These are phyloP conservation scores for Penicillium odoratum DNA, from an alignment of 495 filamentous ascomycete species.

Conservation along the genomic window DNA sequence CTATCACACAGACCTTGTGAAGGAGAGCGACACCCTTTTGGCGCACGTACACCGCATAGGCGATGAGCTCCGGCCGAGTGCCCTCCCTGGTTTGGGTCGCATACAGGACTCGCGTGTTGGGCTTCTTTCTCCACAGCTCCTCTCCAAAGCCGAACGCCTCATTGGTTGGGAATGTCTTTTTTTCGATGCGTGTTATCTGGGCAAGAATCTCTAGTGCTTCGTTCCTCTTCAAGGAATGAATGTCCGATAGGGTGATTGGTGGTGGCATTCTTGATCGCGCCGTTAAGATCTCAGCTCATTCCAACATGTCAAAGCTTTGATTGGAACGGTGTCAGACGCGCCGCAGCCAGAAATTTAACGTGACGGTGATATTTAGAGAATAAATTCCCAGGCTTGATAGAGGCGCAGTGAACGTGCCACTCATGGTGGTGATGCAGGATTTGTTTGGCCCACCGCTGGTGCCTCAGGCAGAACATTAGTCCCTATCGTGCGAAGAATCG, in stretches of 20 bases:
- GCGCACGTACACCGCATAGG: constrained; percentile 57
- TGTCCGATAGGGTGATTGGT: constrained; percentile 39
- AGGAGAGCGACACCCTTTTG: constrained; percentile 52
- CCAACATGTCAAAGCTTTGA: constrained; percentile 1
- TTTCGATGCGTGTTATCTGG: constrained; percentile 52
- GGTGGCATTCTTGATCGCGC: constrained; percentile 30
- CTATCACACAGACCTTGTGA: constrained; percentile 60
- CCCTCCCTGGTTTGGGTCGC: constrained; percentile 29
- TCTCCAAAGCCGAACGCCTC: constrained; percentile 55
- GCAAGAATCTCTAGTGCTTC: constrained; percentile 42
- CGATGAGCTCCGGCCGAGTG: constrained; percentile 31
- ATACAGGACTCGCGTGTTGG: constrained; percentile 55
- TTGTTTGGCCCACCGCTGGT: background rate
- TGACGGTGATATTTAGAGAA: background rate
- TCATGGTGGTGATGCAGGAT: background rate
- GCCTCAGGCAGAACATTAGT: background rate
- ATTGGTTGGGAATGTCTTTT: constrained; percentile 58
- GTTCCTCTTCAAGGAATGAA: constrained; percentile 43
- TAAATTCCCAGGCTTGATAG: background rate
- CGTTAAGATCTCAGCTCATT: constrained; percentile 19
- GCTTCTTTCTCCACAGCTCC: constrained; percentile 54
- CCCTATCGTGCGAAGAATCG: no score
- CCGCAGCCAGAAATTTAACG: background rate
- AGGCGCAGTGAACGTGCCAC: background rate
- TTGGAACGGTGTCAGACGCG: background rate